phyloP scores from a whole-genome alignment of 1,284 basidiomycete species.

The Cryptococcus sp. region DNA sequence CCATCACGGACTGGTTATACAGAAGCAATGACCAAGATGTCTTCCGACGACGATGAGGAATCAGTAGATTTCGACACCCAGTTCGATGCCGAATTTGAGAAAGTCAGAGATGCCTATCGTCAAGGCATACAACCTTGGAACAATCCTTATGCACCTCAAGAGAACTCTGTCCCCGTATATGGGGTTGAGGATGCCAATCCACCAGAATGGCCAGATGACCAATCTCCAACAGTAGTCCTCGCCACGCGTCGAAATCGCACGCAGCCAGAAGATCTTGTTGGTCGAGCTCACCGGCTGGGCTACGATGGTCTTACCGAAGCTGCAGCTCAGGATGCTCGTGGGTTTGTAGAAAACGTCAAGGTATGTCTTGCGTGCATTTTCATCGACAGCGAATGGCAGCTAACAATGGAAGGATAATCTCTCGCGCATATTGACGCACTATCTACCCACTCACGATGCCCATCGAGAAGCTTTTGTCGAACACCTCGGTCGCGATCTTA shows the following conservation, averaged over 20 bases:
- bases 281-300: slow-evolving; percentile 27
- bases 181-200: slow-evolving; percentile 10
- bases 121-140: not conserved
- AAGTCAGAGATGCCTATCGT: slow-evolving; percentile 12
- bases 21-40: too few relatives aligned
- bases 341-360: slow-evolving; percentile 42
- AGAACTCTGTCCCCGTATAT: slow-evolving; percentile 3
- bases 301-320: slow-evolving; percentile 27
- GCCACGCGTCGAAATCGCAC: slow-evolving; percentile 3
- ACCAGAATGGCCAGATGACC: slow-evolving; percentile 12
- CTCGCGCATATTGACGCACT: too few relatives aligned
- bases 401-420: too few relatives aligned
- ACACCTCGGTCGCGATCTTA: slow-evolving; percentile 35
- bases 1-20: not conserved
- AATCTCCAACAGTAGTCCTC: slow-evolving; percentile 12
- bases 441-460: not conserved
- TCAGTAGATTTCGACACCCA: slow-evolving; percentile 1
- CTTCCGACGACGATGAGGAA: not conserved
- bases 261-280: slow-evolving; percentile 15
- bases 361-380: slow-evolving; percentile 40
- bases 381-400: not conserved
- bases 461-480: slow-evolving; percentile 34
- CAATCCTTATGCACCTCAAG: not conserved
- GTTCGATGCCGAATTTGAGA: slow-evolving; percentile 19
- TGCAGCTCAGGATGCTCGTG: slow-evolving; percentile 34